Percentiles rank a stretch among this genome's conserved stretches.
These are phyloP conservation scores for Toxicodendron radicans DNA, from an alignment of 345 rosid species.

Conservation along the genomic window DNA sequence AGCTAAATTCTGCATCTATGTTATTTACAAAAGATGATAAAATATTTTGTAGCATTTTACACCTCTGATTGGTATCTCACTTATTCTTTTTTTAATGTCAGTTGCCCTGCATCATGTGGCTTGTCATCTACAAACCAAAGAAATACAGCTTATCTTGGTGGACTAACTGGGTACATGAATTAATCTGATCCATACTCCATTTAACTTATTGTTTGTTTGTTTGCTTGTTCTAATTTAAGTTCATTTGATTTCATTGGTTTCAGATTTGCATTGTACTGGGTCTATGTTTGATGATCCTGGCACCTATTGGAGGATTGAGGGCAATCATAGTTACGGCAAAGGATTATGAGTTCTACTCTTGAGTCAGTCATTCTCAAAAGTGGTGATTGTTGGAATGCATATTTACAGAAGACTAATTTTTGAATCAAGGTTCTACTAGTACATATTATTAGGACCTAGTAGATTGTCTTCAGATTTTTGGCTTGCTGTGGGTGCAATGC, in stretches of 20 bases:
- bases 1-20: slow-evolving; percentile 22
- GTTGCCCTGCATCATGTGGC: slow-evolving; percentile 80
- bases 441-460: no score
- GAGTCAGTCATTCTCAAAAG: slow-evolving; percentile 9
- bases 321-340: slow-evolving; percentile 61
- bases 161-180: slow-evolving; percentile 58
- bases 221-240: not conserved
- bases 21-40: not conserved
- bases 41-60: not conserved
- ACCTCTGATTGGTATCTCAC: not conserved
- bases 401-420: no score
- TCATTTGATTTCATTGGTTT: not conserved
- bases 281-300: slow-evolving; percentile 56
- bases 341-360: slow-evolving; percentile 53
- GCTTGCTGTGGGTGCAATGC: no score
- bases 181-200: not conserved
- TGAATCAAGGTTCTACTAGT: no score
- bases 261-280: slow-evolving; percentile 82
- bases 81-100: slow-evolving; percentile 23
- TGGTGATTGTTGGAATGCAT: not conserved
- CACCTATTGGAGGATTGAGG: slow-evolving; percentile 86
- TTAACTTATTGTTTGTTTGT: not conserved
- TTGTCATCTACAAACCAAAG: slow-evolving; percentile 52
- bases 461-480: no score
- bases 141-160: slow-evolving; percentile 66